A percentile compares a stretch with the other conserved stretches of the same genome.
Conservation (phyloP, 2,329 filamentous ascomycete species). For the Mariannaea sp. region DNA sequence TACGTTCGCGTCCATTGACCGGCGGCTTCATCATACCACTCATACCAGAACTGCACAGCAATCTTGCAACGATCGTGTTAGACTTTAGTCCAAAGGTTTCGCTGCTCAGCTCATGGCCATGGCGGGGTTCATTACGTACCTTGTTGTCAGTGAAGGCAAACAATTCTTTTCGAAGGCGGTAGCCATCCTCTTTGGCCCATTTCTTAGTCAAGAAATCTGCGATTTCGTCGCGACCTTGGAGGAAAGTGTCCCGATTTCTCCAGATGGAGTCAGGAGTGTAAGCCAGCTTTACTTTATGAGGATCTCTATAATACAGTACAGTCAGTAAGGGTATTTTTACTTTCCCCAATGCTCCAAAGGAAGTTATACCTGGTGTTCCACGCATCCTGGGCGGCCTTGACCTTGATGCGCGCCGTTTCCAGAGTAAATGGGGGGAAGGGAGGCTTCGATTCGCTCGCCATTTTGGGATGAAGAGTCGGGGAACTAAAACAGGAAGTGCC, state of each 20-base stretch:
- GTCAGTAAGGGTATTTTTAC: neutral
- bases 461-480: too few relatives aligned
- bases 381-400: conserved; percentile 80
- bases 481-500: too few relatives aligned
- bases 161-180: conserved; percentile 79
- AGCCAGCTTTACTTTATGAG: conserved; percentile 66
- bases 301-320: conserved; percentile 56
- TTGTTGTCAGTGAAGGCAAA: conserved; percentile 76
- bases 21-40: conserved; percentile 70
- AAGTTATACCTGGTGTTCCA: conserved; percentile 75
- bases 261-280: conserved; percentile 80
- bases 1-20: conserved; percentile 89
- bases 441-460: too few relatives aligned
- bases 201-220: conserved; percentile 71
- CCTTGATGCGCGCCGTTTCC: conserved; percentile 73
- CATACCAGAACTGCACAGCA: conserved; percentile 91
- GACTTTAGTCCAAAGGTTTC: too few relatives aligned
- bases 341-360: neutral
- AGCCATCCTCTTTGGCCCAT: conserved; percentile 73
- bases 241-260: conserved; percentile 76
- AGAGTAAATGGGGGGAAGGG: conserved; percentile 74
- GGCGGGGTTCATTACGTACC: conserved; percentile 37
- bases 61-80: conserved; percentile 56
- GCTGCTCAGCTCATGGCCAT: neutral
- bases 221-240: conserved; percentile 71